These are phyloP conservation scores for Coemansia sp. DNA, from an alignment of 192 early-diverging fungal species.

Conservation along the genomic window DNA sequence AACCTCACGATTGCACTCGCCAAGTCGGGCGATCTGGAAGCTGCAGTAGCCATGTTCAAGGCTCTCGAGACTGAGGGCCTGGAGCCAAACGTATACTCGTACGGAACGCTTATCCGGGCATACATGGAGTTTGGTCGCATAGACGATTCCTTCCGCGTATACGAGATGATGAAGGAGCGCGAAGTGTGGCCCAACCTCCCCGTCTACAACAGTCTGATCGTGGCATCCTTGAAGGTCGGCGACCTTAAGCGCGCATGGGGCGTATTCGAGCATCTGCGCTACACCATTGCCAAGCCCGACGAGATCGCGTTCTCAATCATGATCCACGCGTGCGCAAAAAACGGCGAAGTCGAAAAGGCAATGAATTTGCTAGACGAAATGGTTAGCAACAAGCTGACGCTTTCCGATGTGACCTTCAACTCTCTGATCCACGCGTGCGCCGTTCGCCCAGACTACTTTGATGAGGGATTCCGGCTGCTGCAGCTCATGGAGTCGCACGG, in stretches of 20 bases:
- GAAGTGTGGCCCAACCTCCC: conserved; percentile 58
- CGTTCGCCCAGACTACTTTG: conserved; percentile 77
- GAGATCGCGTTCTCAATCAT: conserved; percentile 82
- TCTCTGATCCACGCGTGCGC: conserved; percentile 84
- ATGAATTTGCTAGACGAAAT: conserved; percentile 93
- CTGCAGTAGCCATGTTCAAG: conserved; percentile 67
- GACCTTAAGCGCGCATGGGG: conserved; percentile 84
- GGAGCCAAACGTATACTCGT: conserved; percentile 67
- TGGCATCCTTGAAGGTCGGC: conserved; percentile 71
- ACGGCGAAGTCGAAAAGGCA: conserved; percentile 83
- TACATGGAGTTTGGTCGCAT: conserved; percentile 61
- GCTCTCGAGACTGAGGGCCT: conserved; percentile 57
- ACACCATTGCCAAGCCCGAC: conserved; percentile 75
- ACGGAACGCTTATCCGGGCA: conserved; percentile 72
- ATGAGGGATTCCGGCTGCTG: conserved; percentile 77
- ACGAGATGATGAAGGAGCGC: conserved; percentile 72
- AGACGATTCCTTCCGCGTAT: conserved; percentile 74
- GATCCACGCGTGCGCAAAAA: conserved; percentile 89
- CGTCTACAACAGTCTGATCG: conserved; percentile 81
- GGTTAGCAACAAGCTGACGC: conserved; percentile 65
- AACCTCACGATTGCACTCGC: conserved; percentile 82
- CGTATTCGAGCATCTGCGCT: conserved; percentile 85
- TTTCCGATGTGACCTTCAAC: conserved; percentile 87
- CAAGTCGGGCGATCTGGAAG: conserved; percentile 62
- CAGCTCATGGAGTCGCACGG: conserved; percentile 83